Base-by-base conservation (phyloP, 2,329 filamentous ascomycete genomes). In the Talaromyces funiculosus region DNA sequence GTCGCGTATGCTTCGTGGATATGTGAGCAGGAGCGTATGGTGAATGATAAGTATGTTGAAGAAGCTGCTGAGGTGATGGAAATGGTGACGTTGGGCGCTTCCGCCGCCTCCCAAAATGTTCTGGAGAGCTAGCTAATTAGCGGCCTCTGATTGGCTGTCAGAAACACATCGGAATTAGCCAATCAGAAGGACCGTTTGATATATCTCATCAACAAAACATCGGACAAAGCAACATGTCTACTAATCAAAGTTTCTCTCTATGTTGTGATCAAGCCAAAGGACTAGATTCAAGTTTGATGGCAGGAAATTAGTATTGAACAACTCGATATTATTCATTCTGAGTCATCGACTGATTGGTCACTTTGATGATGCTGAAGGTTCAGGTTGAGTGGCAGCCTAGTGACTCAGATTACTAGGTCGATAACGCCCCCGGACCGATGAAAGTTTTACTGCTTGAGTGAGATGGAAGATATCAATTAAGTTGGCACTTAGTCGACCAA, bases 31-130 rank as follows among this genome's bases (percentile, higher is more conserved):
- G 22, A n/a, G 10, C 14, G 8, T 14, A 18, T 6, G 14, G 51
- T 40, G 51, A 40, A 10, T 7, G 5, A 3, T 18, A n/a, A 16
- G 2, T n/a, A 12, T 14, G 14, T 10, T 18, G 12, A 54, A 22
- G 18, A 51, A 16, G 7, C 18, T 38, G 51, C 24, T 35, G 33
- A 43, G 16, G 18, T 33, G 53, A 29, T 45, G 18, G 22, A 35
- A 33, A 57, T 57, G 42, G 59, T 61, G 59, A 61, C 53, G 59
- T 61, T 45, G 59, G 22, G 42, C 55, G 45, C 45, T 31, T 20
- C 29, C 29, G 29, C 29, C 10, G 47, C 35, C 47, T 18, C 33
- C 57, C 37, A 54, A 45, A 60, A 56, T 51, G 42, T 47, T 57
- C 26, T 29, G 40, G n/a, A 18, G 38, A 56, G 35, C 35, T 56